Evolutionary conservation across 129 eudicot species (phyloP), one percentile per base, ranked within the genome.

Genomic region (Gnaphalium uliginosum): DNA sequence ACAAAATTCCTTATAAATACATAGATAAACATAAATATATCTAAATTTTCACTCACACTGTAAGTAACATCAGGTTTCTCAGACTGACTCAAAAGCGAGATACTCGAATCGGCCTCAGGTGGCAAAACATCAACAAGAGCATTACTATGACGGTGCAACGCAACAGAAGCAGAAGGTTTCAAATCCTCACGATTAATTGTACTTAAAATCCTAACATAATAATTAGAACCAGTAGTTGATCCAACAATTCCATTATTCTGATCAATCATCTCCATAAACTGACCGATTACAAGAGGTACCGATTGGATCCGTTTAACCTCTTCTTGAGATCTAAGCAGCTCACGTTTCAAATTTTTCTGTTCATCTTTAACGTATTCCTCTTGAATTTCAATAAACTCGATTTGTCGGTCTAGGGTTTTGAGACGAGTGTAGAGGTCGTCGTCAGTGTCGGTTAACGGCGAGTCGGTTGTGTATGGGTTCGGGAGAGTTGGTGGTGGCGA

Each of bases 41-140:
- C 6, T 5, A 48, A 14, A 18, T 64, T n/a, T 11, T 4, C 7
- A 81, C 85, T 77, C 63, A 84, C 88, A 53, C 35, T 78, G 27
- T 85, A 85, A 21, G 86, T 68, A 65, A 85, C 89, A 77, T 85
- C 89, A 27, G 89, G 89, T 73, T 81, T 85, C 76, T 85, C 89
- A 19, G 85, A 81, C 51, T 81, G 86, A 62, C 83, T 85, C 24
- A 85, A 71, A n/a, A 85, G 78, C 62, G 89, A 81, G n/a, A 85
- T 81, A 68, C 86, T 85, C 5, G 89, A 81, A 25, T 85, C 89
- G 0, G 86, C 86, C 71, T 85, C 86, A 3, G 89, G 89, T 14
- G 89, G 89, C 56, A 85, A 30, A 21, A 84, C 88, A 61, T 84
- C 88, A 60, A 84, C 88, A 2, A 84, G 83, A 1, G 88, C 88